Percentiles rank a stretch among this genome's conserved stretches.
phyloP scores from a whole-genome alignment of 192 early-diverging fungal genomes.

The Rhizoclosmatium globosum region DNA sequence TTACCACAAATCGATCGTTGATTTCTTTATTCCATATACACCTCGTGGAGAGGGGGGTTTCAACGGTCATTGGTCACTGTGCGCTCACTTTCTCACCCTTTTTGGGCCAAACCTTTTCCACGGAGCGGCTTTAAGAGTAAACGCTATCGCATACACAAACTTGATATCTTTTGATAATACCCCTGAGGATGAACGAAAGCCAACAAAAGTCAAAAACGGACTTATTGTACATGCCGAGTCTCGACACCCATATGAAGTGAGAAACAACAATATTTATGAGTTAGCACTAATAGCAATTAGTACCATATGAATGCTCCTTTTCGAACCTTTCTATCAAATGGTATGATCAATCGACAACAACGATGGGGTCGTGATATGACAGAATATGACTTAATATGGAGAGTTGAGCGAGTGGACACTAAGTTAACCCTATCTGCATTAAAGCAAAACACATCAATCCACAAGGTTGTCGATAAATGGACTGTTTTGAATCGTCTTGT shows the following conservation, averaged over 20 bases:
- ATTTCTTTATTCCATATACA: conserved; percentile 47
- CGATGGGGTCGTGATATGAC: conserved; percentile 41
- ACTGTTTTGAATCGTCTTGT: conserved; percentile 21
- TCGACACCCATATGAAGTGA: conserved; percentile 42
- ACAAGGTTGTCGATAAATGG: conserved; percentile 24
- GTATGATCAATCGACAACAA: conserved; percentile 25
- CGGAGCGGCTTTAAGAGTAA: conserved; percentile 35
- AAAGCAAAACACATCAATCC: neutral
- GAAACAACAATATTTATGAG: neutral
- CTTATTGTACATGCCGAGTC: conserved; percentile 41
- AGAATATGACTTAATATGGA: conserved; percentile 34
- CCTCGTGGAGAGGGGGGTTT: conserved; percentile 46
- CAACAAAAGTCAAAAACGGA: conserved; percentile 26
- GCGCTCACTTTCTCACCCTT: conserved; percentile 43
- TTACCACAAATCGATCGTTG: conserved; percentile 44
- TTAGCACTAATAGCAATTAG: neutral
- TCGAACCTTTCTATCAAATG: conserved; percentile 39
- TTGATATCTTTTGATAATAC: conserved; percentile 41
- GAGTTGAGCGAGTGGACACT: neutral
- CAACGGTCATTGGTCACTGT: conserved; percentile 44
- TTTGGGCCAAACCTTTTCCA: conserved; percentile 33
- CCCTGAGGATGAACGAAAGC: conserved; percentile 29
- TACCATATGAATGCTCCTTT: conserved; percentile 43
- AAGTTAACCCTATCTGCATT: neutral
- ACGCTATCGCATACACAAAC: conserved; percentile 38